phyloP scores from a whole-genome alignment of 2,329 filamentous ascomycete species.

The Fusarium incarnatum region DNA sequence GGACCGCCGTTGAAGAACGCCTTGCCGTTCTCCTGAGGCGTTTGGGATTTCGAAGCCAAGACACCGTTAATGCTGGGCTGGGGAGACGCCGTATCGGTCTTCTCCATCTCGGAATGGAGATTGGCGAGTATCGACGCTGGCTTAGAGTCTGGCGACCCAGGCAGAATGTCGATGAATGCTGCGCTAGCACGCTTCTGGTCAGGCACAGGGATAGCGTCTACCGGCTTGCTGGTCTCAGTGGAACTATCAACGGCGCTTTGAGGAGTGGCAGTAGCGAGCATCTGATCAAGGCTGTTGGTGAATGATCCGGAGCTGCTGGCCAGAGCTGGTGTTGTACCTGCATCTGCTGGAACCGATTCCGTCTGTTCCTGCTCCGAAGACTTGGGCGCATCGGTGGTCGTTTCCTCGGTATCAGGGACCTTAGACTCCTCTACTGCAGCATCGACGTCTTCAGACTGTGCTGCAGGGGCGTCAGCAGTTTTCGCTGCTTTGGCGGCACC shows the following conservation, averaged over 20 bases:
- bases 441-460: not conserved
- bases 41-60: not conserved
- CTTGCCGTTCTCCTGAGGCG: not conserved
- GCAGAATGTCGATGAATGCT: not conserved
- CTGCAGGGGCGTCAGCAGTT: not conserved
- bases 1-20: not conserved
- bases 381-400: not conserved
- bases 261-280: not conserved
- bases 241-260: not conserved
- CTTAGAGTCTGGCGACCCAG: not conserved
- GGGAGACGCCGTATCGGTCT: not conserved
- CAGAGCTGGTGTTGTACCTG: not conserved
- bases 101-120: not conserved
- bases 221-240: not conserved
- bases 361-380: not conserved
- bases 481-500: not conserved
- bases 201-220: not conserved
- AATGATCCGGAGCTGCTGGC: not conserved
- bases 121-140: not conserved
- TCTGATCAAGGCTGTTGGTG: not conserved
- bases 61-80: not conserved
- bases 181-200: not conserved
- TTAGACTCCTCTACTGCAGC: not conserved
- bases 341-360: not conserved
- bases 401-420: not conserved